These are phyloP conservation scores for Pouteria campechiana DNA, from an alignment of 179 eudicot genomes.

Conservation along the genomic window DNA sequence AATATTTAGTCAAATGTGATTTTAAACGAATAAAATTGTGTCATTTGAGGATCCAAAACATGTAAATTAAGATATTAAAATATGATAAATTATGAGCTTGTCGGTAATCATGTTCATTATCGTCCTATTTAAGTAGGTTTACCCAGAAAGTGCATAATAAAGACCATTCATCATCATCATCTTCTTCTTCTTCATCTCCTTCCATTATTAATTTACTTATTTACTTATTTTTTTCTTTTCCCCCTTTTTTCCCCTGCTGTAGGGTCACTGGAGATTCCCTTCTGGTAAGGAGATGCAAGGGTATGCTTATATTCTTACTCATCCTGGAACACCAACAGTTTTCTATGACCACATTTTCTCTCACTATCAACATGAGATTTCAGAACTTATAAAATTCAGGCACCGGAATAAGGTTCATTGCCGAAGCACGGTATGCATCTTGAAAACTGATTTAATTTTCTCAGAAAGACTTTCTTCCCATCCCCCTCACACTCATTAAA, in stretches of 20 bases:
- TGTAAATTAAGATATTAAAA: no score
- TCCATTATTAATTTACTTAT: no score
- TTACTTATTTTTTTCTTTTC: no score
- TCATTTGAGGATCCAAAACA: no score
- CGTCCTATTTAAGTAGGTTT: no score
- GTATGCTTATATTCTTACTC: conserved; percentile 92
- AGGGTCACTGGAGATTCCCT: conserved; percentile 99
- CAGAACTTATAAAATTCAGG: conserved; percentile 58
- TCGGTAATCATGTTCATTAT: no score
- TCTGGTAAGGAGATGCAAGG: conserved; percentile 99
- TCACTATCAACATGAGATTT: conserved; percentile 39
- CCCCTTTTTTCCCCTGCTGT: conserved; percentile 3
- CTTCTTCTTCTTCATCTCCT: no score
- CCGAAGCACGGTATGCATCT: conserved; percentile 70
- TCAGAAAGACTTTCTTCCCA: not conserved
- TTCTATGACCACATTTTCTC: conserved; percentile 87
- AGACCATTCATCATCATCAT: no score
- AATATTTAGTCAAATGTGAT: no score
- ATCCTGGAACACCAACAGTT: conserved; percentile 97
- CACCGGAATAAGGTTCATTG: conserved; percentile 72
- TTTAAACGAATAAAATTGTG: no score
- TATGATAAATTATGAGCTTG: no score
- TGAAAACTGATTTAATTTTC: not conserved
- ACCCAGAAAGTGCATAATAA: no score
- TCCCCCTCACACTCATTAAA: not conserved